Evolutionary conservation across 1,139 yeast species (phyloP).

Genomic region (Protomyces inundatus): DNA sequence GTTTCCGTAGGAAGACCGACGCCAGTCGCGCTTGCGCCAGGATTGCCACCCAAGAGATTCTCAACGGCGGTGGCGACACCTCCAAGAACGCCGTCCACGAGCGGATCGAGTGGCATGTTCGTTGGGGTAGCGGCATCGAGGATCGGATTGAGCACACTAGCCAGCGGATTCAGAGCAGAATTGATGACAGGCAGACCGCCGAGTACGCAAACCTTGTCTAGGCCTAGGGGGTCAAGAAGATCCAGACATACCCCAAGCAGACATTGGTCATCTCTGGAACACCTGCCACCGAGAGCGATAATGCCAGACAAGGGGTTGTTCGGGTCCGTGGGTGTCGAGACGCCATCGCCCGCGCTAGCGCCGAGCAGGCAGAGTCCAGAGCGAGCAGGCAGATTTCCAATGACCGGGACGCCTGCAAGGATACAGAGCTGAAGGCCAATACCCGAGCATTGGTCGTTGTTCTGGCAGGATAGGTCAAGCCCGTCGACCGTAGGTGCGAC

Average conservation of each 20-base stretch:
- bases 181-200: not conserved
- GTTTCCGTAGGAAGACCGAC: too few relatives aligned
- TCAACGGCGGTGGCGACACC: not conserved
- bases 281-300: not conserved
- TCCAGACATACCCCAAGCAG: not conserved
- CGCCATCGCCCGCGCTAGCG: not conserved
- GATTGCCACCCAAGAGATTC: not conserved
- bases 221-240: not conserved
- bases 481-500: not conserved
- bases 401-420: not conserved
- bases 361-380: not conserved
- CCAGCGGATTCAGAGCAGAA: not conserved
- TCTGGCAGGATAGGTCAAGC: not conserved
- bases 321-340: not conserved
- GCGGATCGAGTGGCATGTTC: not conserved
- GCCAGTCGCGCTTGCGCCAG: not conserved
- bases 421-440: conserved; percentile 7
- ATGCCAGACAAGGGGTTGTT: not conserved
- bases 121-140: not conserved
- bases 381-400: not conserved
- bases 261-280: not conserved
- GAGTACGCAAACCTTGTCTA: not conserved
- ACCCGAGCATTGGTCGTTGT: not conserved
- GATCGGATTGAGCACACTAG: not conserved
- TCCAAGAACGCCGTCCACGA: not conserved